Evolutionary conservation across 2,329 filamentous ascomycete species (phyloP), one percentile per base, ranked within the genome.

Genomic region (Zarea fungicola): DNA sequence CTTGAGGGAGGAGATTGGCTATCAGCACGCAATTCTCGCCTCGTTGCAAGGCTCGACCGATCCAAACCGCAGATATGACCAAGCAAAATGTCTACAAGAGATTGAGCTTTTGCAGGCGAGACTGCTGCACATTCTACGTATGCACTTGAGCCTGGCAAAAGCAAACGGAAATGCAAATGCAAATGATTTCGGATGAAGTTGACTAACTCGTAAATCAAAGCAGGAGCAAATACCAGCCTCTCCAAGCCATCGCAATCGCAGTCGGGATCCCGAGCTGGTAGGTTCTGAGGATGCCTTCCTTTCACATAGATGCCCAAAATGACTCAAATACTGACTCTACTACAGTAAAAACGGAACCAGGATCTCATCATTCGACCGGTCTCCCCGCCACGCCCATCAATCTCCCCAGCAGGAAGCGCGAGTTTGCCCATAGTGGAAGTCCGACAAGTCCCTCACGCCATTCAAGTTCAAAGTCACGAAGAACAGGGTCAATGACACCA

Each of bases 21-120:
- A 74, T 18, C 68, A 74, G 51, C 61, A 61, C 40, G 68, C 70
- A 42, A 64, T 77, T 18, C 61, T 77, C 3, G 54, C 58, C 7
- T 76, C 73, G 2, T 64, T 77, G n/a, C 32, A 52, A 18, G 52
- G 45, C 21, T 56, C 56, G 28, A 11, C 41, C 9, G 46, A 49
- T 37, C 39, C 23, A 4, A 25, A 18, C 14, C n/a, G n/a, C n/a
- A n/a, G n/a, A n/a, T n/a, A n/a, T n/a, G n/a, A n/a, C n/a, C n/a
- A n/a, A n/a, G n/a, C n/a, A n/a, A n/a, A n/a, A n/a, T n/a, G n/a
- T n/a, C n/a, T n/a, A n/a, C 39, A 25, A 5, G 23, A 37, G 4
- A 42, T 42, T 21, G 22, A 36, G 23, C 31, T 42, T 3, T 22
- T 37, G n/a, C n/a, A n/a, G n/a, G n/a, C n/a, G n/a, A n/a, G n/a